A percentile compares a stretch with the other conserved stretches of the same genome.
Conservation (phyloP, 1,139 yeast genomes). For the Lipomyces yarrowii region DNA sequence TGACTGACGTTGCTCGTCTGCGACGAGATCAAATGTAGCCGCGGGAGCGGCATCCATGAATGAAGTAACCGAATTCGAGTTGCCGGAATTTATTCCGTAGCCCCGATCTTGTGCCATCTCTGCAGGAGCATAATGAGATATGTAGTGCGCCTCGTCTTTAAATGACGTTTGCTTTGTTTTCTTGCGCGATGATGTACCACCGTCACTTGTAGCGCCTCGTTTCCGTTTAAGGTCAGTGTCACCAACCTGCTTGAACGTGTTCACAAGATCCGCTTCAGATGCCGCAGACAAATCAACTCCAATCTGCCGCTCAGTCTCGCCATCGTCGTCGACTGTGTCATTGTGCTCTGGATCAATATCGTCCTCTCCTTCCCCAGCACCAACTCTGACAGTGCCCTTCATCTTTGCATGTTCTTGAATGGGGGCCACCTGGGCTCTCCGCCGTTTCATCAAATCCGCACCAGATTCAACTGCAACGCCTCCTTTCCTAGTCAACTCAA, state of each 20-base stretch:
- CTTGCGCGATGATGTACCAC: constrained; percentile 36
- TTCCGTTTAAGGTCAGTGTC: constrained; percentile 34
- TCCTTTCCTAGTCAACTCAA: constrained; percentile 61
- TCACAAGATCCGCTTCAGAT: constrained; percentile 39
- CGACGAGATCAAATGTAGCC: constrained; percentile 83
- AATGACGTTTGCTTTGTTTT: constrained; percentile 51
- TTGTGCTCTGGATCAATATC: constrained; percentile 25
- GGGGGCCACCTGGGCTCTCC: constrained; percentile 88
- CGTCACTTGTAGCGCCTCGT: constrained; percentile 17
- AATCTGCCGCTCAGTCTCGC: constrained; percentile 18
- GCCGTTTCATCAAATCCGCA: constrained; percentile 78
- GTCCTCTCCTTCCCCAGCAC: constrained; percentile 18
- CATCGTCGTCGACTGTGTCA: constrained; percentile 17
- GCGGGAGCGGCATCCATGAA: constrained; percentile 82
- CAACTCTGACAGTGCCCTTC: constrained; percentile 45
- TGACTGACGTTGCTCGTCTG: constrained; percentile 61
- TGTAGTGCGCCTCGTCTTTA: constrained; percentile 80
- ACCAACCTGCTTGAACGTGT: constrained; percentile 35
- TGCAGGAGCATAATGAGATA: constrained; percentile 89
- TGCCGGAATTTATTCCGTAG: constrained; percentile 48
- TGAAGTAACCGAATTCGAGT: constrained; percentile 45
- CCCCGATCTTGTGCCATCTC: constrained; percentile 84
- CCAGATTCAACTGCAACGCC: constrained; percentile 57
- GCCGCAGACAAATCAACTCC: constrained; percentile 33
- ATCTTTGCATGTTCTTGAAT: constrained; percentile 78